phyloP scores from a whole-genome alignment of 2,329 filamentous ascomycete genomes.

The Ilyonectria robusta region DNA sequence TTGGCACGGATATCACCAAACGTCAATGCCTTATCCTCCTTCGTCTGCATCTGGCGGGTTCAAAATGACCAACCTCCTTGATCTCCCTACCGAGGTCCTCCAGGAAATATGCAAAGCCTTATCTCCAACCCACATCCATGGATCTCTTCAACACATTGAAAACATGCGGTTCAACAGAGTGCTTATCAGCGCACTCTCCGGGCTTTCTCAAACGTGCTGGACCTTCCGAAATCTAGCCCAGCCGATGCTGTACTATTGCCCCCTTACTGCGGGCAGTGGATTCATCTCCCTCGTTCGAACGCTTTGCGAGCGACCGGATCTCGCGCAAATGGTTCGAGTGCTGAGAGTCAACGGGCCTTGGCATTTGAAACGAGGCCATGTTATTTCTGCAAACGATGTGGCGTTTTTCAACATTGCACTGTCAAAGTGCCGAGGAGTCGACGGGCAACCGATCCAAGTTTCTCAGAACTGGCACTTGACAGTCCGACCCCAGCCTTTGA shows the following conservation, averaged over 20 bases:
- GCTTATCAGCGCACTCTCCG: background rate
- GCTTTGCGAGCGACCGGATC: background rate
- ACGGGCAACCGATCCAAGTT: background rate
- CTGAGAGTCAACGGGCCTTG: background rate
- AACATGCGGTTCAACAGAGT: background rate
- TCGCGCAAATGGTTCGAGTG: background rate
- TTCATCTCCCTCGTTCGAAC: background rate
- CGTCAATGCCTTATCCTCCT: background rate
- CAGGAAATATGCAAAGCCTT: background rate
- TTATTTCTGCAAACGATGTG: background rate
- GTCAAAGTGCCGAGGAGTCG: background rate
- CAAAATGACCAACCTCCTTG: background rate
- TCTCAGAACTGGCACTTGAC: background rate
- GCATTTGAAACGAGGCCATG: background rate
- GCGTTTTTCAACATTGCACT: background rate
- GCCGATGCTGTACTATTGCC: background rate
- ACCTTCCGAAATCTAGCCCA: background rate
- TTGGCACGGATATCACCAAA: no score
- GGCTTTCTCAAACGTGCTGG: background rate
- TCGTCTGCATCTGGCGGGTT: background rate
- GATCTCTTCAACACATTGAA: background rate
- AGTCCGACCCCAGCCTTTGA: background rate
- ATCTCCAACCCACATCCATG: background rate
- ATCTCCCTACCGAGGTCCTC: background rate
- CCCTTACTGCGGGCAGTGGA: background rate